Evolutionary conservation across 1,284 basidiomycete genomes (phyloP).

Genomic region (Rhodotorula mucilaginosa): DNA sequence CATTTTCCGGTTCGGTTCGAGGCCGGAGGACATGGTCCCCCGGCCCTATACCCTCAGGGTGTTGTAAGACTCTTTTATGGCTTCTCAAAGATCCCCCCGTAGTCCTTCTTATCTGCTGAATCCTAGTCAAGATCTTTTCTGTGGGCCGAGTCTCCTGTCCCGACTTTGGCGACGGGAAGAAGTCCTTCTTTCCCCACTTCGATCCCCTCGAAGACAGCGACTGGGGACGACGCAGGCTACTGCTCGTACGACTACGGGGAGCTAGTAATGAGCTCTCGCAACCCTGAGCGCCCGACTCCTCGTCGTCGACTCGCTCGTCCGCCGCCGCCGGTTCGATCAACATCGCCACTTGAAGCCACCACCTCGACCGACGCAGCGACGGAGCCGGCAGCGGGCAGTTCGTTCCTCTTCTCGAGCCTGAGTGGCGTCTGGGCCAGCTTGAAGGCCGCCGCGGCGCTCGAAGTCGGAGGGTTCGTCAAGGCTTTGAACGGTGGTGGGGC

Average conservation of each 20-base stretch:
- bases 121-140: no score
- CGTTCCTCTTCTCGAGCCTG: slow-evolving; percentile 9
- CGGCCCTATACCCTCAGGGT: not conserved
- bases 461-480: slow-evolving; percentile 6
- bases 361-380: not conserved
- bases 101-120: no score
- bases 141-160: no score
- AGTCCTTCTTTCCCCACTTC: no score
- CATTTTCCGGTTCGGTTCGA: no score
- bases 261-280: no score
- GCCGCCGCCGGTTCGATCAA: not conserved
- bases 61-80: not conserved
- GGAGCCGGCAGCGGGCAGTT: no score
- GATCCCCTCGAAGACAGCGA: no score
- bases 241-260: no score
- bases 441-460: not conserved
- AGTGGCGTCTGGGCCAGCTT: slow-evolving; percentile 2
- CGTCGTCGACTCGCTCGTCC: not conserved
- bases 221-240: no score
- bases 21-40: no score
- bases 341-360: not conserved
- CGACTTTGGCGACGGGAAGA: no score
- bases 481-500: not conserved
- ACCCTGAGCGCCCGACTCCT: not conserved
- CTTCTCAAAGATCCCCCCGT: not conserved